Conservation (phyloP, 768 basidiomycete genomes). For the Arthromyces matolae region DNA sequence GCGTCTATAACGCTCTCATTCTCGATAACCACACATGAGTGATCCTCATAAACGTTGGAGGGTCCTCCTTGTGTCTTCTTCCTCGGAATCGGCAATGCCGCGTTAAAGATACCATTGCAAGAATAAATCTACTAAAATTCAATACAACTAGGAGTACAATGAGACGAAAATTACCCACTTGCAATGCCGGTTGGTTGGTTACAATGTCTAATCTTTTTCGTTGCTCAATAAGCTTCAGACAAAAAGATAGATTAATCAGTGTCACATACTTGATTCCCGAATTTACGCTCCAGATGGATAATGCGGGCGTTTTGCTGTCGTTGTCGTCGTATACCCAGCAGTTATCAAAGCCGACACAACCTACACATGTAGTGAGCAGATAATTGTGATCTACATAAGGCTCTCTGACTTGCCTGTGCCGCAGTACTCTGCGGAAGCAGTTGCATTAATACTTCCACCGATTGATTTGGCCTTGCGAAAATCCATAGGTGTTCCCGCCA, state of each 20-base stretch:
- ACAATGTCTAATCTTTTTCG: constrained; percentile 35
- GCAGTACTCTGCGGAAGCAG: constrained; percentile 31
- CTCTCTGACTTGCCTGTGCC: constrained; percentile 30
- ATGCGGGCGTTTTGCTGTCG: constrained; percentile 23
- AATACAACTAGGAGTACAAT: neutral
- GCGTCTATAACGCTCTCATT: constrained; percentile 42
- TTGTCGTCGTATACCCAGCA: constrained; percentile 41
- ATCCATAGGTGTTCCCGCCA: constrained; percentile 37
- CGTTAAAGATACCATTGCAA: constrained; percentile 38
- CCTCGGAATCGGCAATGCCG: constrained; percentile 33
- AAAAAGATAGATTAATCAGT: too few species aligned
- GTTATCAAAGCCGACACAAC: constrained; percentile 46
- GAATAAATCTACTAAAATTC: constrained; percentile 33
- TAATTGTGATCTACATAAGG: neutral
- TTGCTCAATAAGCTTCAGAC: too few species aligned
- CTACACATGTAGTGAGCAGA: constrained; percentile 24
- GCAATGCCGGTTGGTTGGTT: constrained; percentile 44
- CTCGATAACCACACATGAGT: constrained; percentile 43
- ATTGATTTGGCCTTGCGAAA: constrained; percentile 40
- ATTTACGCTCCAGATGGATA: constrained; percentile 42
- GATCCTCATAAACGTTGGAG: constrained; percentile 28
- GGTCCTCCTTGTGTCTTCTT: constrained; percentile 42
- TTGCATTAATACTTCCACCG: constrained; percentile 33
- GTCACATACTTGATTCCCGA: constrained; percentile 42
- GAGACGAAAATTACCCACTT: constrained; percentile 21